Percentiles rank a stretch among this genome's conserved stretches.
These are phyloP conservation scores for Neospora caninum DNA, from an alignment of 169 alveolate genomes.

Conservation along the genomic window DNA sequence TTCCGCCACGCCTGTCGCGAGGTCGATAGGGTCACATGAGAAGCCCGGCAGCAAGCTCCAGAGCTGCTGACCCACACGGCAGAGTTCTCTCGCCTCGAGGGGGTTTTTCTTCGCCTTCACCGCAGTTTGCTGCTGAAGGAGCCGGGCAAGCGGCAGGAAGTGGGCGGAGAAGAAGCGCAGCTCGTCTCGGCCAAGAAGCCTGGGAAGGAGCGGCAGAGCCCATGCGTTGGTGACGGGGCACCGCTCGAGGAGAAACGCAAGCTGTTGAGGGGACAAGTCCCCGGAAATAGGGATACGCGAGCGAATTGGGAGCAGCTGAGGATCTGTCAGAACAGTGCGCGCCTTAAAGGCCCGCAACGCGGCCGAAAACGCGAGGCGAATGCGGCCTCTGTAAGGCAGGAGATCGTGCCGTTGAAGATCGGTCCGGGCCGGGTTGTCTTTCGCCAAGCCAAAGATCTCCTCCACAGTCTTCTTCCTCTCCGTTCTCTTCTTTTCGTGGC, in stretches of 20 bases:
- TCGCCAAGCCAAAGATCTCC: not conserved
- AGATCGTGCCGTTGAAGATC: not conserved
- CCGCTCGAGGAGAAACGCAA: not conserved
- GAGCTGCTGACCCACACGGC: slow-evolving; percentile 37
- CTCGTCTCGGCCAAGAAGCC: slow-evolving; percentile 35
- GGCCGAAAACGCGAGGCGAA: not conserved
- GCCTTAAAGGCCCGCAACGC: slow-evolving; percentile 30
- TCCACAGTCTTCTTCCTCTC: not conserved
- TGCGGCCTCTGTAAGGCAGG: not conserved
- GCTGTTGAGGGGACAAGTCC: not conserved
- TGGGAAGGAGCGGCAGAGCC: slow-evolving; percentile 53
- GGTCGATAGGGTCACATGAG: slow-evolving; percentile 24
- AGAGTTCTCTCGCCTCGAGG: slow-evolving; percentile 27
- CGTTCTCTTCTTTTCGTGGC: not conserved
- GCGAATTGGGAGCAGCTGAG: not conserved
- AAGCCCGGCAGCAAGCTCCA: slow-evolving; percentile 55
- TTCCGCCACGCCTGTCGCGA: not conserved
- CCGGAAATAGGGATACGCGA: not conserved
- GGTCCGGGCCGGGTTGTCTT: not conserved
- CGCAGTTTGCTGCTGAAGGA: slow-evolving; percentile 45
- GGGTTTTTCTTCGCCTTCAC: not conserved
- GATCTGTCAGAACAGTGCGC: not conserved
- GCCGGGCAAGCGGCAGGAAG: slow-evolving; percentile 28
- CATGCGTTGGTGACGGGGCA: slow-evolving; percentile 20
- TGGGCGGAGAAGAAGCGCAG: slow-evolving; percentile 6